A percentile compares a stretch with the other conserved stretches of the same genome.
These are phyloP conservation scores for Elsinoe necatrix DNA, from an alignment of 2,329 filamentous ascomycete genomes.

Conservation along the genomic window DNA sequence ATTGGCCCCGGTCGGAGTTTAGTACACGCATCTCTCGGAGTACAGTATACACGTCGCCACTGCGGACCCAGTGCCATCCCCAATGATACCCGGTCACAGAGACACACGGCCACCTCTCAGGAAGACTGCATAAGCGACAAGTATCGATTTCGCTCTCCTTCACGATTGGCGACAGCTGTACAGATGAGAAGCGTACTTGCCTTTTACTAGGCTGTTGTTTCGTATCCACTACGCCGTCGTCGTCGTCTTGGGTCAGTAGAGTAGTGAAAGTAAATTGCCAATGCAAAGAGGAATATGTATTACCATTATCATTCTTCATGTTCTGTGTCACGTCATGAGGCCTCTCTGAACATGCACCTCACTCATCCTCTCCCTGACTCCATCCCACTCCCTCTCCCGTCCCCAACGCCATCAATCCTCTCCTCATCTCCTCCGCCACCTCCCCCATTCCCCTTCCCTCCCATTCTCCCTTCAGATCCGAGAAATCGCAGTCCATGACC, in stretches of 20 bases:
- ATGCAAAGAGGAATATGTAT: conserved; percentile 12
- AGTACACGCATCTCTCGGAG: conserved; percentile 6
- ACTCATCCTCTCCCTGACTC: conserved; percentile 6
- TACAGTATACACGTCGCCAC: conserved; percentile 1
- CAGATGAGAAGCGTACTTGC: not conserved
- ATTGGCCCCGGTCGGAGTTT: not conserved
- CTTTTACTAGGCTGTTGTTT: not conserved
- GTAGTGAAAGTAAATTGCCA: not conserved
- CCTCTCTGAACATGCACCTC: too few species aligned
- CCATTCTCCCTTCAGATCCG: conserved; percentile 33
- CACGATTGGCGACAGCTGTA: not conserved
- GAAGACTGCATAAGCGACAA: not conserved
- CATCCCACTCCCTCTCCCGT: conserved; percentile 48
- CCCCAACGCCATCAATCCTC: conserved; percentile 54
- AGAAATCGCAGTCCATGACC: conserved; percentile 53
- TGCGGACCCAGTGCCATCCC: not conserved
- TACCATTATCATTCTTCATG: not conserved
- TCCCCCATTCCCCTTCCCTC: conserved; percentile 29
- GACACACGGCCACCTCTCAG: not conserved
- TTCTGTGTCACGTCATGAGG: not conserved
- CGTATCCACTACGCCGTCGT: not conserved
- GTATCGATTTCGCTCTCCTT: not conserved
- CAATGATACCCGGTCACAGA: conserved; percentile 12
- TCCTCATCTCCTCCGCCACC: conserved; percentile 56
- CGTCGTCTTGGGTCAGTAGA: not conserved